Base-by-base conservation (phyloP, 2,329 filamentous ascomycete genomes). In the Eurotiales sp. region DNA sequence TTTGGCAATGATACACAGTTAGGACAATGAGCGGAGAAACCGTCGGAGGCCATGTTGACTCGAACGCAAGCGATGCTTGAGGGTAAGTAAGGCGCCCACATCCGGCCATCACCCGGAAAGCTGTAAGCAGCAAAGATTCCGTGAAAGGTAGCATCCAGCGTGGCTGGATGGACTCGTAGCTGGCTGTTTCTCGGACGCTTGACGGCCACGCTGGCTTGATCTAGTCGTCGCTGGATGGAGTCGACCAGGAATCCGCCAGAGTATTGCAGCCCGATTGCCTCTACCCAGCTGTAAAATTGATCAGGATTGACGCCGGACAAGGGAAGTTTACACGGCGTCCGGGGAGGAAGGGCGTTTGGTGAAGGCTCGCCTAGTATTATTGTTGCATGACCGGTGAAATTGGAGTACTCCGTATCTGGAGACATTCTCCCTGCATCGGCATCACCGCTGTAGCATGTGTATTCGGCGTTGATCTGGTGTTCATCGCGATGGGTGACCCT, bases 191-290 rank as follows among this genome's bases (percentile, higher is more conserved):
- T 23, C 15, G n/a, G 29, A 12, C 3, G 15, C 17, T 21, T 6
- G 8, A 37, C 21, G 17, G 17, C 19, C 15, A 23, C 34, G 19
- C n/a, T 14, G 12, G 29, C 30, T 8, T 58, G 19, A 59, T 49
- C 2, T 56, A 34, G 25, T 17, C 58, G 42, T 1, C 53, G 39
- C 8, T 21, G 40, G n/a, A 53, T 49, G 1, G 12, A 15, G 4
- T 45, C 46, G 1, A 54, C 53, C 10, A 52, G 53, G 52, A 66
- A 66, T 4, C 55, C 55, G 1, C 56, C 58, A 1, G 59, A 56
- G 29, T 66, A 67, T 3, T 59, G 55, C 39, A 62, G 65, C 8
- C 64, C 65, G 19, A 63, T 52, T 1, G 59, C 47, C 0, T 47
- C 43, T 4, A 67, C 54, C 4, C 55, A 54, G 15, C 46, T 53